A percentile compares a stretch with the other conserved stretches of the same genome.
These are phyloP conservation scores for Avena eriantha DNA, from an alignment of 176 grass and related monocot genomes.

Conservation along the genomic window DNA sequence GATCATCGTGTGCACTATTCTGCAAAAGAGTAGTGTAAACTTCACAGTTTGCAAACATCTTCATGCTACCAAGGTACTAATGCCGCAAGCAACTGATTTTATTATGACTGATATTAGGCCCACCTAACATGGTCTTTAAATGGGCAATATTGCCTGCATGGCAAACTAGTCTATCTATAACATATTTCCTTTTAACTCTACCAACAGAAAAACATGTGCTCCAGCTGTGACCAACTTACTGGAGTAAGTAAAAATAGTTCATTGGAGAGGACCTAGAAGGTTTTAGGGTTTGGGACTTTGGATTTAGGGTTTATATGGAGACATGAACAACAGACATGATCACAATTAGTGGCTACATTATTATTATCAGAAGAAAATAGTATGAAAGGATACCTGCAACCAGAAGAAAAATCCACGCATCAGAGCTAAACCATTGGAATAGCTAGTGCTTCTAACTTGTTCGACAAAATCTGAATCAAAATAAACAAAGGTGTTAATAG, in stretches of 20 bases:
- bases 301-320: not conserved
- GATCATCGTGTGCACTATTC: constrained; percentile 66
- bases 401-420: constrained; percentile 89
- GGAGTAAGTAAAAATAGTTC: not conserved
- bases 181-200: not conserved
- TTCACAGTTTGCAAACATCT: constrained; percentile 20
- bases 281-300: not conserved
- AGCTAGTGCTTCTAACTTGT: constrained; percentile 45
- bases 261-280: not conserved
- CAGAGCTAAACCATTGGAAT: constrained; percentile 56
- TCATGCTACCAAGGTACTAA: constrained; percentile 26
- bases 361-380: constrained; percentile 23
- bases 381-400: constrained; percentile 60
- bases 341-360: not conserved
- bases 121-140: not conserved
- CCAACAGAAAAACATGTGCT: constrained; percentile 22
- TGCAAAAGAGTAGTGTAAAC: constrained; percentile 50
- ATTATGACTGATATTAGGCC: not conserved
- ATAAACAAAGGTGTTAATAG: constrained; percentile 33
- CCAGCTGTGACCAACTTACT: constrained; percentile 20
- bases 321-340: not conserved
- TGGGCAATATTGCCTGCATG: not conserved
- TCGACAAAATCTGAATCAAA: constrained; percentile 55
- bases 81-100: constrained; percentile 17
- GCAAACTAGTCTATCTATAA: not conserved